Base-by-base conservation (phyloP, 495 filamentous ascomycete species). In the Pyrenula massariospora region DNA sequence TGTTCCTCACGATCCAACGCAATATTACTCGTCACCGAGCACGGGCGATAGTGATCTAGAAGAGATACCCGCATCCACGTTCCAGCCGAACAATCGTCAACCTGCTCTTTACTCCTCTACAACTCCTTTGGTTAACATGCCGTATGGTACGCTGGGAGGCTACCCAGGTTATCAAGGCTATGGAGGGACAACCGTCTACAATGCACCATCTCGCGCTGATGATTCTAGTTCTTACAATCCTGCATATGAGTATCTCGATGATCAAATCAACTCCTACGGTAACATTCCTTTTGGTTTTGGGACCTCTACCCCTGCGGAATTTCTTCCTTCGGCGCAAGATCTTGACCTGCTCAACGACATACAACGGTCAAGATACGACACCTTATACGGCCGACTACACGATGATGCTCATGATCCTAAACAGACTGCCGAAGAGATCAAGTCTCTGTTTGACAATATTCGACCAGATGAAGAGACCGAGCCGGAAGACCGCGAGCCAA, bases 391-490 rank as follows among this genome's bases (percentile, higher is more conserved):
- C 50, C 50, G 15, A 42, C 22, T 55, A 1, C 68, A 67, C 24
- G 61, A 57, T 2, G 48, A 63, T 48, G 64, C 62, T n/a, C 58
- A 73, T 19, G 82, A 87, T 60, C 78, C 82, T 1, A 76, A 76
- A 22, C 78, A 83, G 55, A 81, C 77, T 1, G 66, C 74, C 47
- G 72, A 85, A 19, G 85, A 90, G 59, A 84, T 91, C 53, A 80
- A 84, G 57, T 70, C 80, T 10, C 64, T 91, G 12, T 69, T 91
- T 36, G 78, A 83, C 11, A 88, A 87, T 52, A 89, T 91, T 56
- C 80, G 84, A 25, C 84, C 87, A 12, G 88, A 90, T 63, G 77
- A 78, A 57, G 84, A 90, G 1, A 72, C 88, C 3, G 79, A 84
- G 0, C 72, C 73, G 22, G 77, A 83, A 56, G 76, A 84, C 54